These are phyloP conservation scores for Petasospora rhodanensis DNA, from an alignment of 1,139 yeast species.

Conservation along the genomic window DNA sequence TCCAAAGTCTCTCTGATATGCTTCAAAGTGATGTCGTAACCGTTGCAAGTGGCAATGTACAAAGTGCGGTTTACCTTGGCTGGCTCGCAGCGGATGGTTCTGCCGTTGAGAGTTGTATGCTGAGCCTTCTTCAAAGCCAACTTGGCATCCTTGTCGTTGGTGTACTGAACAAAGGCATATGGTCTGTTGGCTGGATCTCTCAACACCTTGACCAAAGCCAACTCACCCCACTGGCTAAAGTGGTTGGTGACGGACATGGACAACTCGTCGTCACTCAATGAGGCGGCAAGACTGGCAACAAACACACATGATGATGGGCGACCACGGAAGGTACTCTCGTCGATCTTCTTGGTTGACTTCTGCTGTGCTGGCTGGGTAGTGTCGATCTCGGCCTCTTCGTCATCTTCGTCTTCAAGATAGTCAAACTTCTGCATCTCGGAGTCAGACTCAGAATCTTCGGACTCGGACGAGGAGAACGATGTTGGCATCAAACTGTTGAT, in stretches of 20 bases:
- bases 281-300: constrained; percentile 73
- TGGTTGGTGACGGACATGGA: constrained; percentile 63
- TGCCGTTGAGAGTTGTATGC: constrained; percentile 62
- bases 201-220: constrained; percentile 75
- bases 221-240: constrained; percentile 62
- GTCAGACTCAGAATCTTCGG: constrained; percentile 25
- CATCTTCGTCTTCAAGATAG: constrained; percentile 18
- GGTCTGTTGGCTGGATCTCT: constrained; percentile 83
- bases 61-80: constrained; percentile 90
- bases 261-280: constrained; percentile 62
- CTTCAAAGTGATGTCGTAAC: constrained; percentile 24
- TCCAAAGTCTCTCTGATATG: constrained; percentile 38
- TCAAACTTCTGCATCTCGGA: constrained; percentile 20
- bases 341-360: constrained; percentile 5
- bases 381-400: constrained; percentile 15
- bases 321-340: constrained; percentile 27
- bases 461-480: constrained; percentile 23
- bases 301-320: constrained; percentile 85
- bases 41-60: constrained; percentile 41
- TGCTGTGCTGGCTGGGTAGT: constrained; percentile 16
- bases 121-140: constrained; percentile 68
- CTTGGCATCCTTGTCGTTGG: constrained; percentile 64
- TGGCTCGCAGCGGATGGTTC: constrained; percentile 79
- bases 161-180: constrained; percentile 89
- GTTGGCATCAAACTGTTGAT: constrained; percentile 15